These are phyloP conservation scores for Cryptococcus amylolentus DNA, from an alignment of 1,284 basidiomycete species.

Conservation along the genomic window DNA sequence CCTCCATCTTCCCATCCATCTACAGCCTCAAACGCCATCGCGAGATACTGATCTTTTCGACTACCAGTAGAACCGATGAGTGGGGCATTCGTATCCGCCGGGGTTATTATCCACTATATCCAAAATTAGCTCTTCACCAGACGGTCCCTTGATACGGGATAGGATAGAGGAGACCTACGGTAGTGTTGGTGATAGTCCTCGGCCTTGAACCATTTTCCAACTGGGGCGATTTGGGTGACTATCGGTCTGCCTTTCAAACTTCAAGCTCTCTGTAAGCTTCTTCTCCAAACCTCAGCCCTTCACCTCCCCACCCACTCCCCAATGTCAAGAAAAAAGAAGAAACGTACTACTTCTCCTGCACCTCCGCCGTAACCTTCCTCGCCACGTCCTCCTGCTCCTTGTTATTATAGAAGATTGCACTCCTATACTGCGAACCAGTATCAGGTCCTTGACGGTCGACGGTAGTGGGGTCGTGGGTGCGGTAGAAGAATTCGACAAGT, in stretches of 20 bases:
- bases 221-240: conserved; percentile 67
- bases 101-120: conserved; percentile 49
- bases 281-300: neutral
- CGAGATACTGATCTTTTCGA: neutral
- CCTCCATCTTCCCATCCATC: too few species aligned
- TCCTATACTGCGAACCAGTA: conserved; percentile 81
- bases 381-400: conserved; percentile 73
- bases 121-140: neutral
- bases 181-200: conserved; percentile 84
- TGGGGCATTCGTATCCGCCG: conserved; percentile 53
- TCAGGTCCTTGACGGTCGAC: conserved; percentile 73
- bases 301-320: neutral
- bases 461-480: conserved; percentile 91
- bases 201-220: conserved; percentile 72
- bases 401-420: conserved; percentile 80
- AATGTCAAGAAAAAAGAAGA: neutral
- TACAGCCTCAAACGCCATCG: too few species aligned
- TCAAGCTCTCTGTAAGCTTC: conserved; percentile 40
- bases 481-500: conserved; percentile 89
- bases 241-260: conserved; percentile 71
- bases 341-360: conserved; percentile 71
- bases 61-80: conserved; percentile 52
- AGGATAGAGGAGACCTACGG: conserved; percentile 26
- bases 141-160: neutral
- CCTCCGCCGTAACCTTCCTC: conserved; percentile 72